Conservation (phyloP, 163 green algal genomes). For the Prototheca cutis region DNA sequence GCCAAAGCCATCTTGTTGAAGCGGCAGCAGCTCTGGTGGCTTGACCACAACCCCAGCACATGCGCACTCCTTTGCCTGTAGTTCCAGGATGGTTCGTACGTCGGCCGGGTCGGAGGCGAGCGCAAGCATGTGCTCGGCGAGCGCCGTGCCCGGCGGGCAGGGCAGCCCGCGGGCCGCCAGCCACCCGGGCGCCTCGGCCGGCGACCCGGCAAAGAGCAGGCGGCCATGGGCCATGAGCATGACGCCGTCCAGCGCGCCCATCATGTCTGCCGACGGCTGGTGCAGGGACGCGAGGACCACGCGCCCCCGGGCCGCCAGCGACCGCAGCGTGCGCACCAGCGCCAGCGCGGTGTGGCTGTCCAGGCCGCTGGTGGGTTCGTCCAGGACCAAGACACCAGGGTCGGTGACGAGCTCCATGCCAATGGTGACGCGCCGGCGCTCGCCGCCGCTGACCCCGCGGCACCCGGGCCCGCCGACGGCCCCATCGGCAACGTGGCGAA, state of each 20-base stretch:
- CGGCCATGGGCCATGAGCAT: slow-evolving; percentile 23
- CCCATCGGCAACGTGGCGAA: slow-evolving; percentile 34
- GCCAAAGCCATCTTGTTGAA: too few species aligned
- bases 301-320: slow-evolving; percentile 25
- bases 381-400: slow-evolving; percentile 46
- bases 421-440: slow-evolving; percentile 54
- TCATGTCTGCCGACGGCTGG: slow-evolving; percentile 49
- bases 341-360: slow-evolving; percentile 67
- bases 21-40: too few species aligned
- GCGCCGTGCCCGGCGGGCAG: slow-evolving; percentile 16
- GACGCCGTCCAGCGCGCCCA: slow-evolving; percentile 33
- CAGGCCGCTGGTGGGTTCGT: slow-evolving; percentile 49
- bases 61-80: too few species aligned
- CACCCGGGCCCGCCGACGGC: slow-evolving; percentile 36
- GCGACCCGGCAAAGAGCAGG: slow-evolving; percentile 21
- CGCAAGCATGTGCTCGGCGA: slow-evolving; percentile 46
- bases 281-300: slow-evolving; percentile 52
- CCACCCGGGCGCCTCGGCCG: slow-evolving; percentile 11
- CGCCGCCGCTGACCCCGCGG: slow-evolving; percentile 42
- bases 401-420: slow-evolving; percentile 62
- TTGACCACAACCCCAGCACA: too few species aligned
- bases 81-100: slow-evolving; percentile 8
- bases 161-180: slow-evolving; percentile 23
- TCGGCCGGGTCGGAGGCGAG: slow-evolving; percentile 11
- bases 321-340: slow-evolving; percentile 53